A percentile compares a stretch with the other conserved stretches of the same genome.
phyloP scores from a whole-genome alignment of 163 green algal genomes.

The Volvox carteri region DNA sequence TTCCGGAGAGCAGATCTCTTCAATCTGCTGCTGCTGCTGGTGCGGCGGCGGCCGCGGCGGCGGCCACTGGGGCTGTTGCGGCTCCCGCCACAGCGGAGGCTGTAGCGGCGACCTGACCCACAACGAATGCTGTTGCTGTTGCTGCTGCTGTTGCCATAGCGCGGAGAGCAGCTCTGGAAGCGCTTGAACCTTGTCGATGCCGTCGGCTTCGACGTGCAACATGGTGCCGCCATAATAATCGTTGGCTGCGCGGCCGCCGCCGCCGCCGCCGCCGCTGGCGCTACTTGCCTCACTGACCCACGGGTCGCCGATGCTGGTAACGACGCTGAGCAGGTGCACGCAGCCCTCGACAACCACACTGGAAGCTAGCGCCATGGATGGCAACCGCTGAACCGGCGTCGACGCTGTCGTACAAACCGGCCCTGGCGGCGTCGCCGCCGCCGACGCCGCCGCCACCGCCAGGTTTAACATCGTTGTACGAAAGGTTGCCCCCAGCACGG shows the following conservation, averaged over 20 bases:
- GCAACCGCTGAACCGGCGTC: not conserved
- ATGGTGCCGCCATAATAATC: not conserved
- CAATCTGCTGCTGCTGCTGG: too few relatives aligned
- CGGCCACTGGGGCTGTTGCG: too few relatives aligned
- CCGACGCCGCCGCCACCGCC: constrained; percentile 21
- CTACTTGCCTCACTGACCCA: not conserved
- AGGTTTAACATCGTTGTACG: not conserved
- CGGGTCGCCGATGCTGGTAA: constrained; percentile 3
- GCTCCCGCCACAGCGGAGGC: too few relatives aligned
- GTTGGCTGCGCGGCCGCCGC: not conserved
- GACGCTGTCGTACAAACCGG: not conserved
- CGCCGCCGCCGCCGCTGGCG: too few relatives aligned
- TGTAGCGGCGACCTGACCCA: not conserved
- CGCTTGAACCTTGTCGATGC: not conserved
- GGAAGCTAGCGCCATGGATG: constrained; percentile 4
- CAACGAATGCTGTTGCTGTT: not conserved
- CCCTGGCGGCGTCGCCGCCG: not conserved
- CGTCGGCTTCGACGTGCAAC: constrained; percentile 22
- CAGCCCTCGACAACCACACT: constrained; percentile 48
- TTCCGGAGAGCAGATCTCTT: too few relatives aligned
- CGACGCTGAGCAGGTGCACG: constrained; percentile 44
- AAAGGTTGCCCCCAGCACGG: not conserved
- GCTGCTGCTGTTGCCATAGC: not conserved
- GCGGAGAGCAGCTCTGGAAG: not conserved
- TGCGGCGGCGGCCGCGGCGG: too few relatives aligned